These are phyloP conservation scores for Eutrema japonicum DNA, from an alignment of 345 rosid species.

Conservation along the genomic window DNA sequence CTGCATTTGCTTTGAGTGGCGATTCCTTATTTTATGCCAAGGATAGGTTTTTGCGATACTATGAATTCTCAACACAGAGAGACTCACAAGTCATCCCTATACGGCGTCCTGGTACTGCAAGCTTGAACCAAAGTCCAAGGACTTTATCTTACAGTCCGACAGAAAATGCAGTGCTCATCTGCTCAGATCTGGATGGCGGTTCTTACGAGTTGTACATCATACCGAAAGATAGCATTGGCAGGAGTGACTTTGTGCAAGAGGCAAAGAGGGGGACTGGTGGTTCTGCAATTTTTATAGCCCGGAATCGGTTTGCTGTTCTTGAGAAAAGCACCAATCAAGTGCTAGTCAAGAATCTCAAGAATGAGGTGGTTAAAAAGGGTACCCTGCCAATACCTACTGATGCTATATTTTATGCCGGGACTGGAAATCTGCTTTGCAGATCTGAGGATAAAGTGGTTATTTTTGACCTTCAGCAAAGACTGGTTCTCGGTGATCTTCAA, in stretches of 20 bases:
- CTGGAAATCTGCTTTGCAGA: conserved; percentile 82
- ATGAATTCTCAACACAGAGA: conserved; percentile 73
- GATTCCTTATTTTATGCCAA: conserved; percentile 75
- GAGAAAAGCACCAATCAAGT: conserved; percentile 89
- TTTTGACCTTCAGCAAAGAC: conserved; percentile 88
- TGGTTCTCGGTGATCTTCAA: conserved; percentile 83
- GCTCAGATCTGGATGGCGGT: conserved; percentile 94
- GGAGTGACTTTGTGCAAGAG: conserved; percentile 74
- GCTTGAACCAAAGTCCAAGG: conserved; percentile 88
- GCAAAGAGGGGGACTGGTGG: conserved; percentile 87
- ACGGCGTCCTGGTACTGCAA: conserved; percentile 75
- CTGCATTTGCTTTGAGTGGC: conserved; percentile 86
- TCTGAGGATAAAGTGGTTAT: conserved; percentile 84
- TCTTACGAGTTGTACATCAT: conserved; percentile 85
- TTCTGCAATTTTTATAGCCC: conserved; percentile 83
- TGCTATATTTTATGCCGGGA: conserved; percentile 92
- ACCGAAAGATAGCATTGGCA: conserved; percentile 74
- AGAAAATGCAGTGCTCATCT: conserved; percentile 82
- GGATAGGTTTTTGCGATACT: conserved; percentile 82
- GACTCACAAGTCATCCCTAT: conserved; percentile 86
- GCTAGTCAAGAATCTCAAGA: conserved; percentile 71
- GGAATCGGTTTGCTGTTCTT: conserved; percentile 91
- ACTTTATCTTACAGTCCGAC: conserved; percentile 93
- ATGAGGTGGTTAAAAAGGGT: conserved; percentile 81
- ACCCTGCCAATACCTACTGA: conserved; percentile 73